A percentile compares a stretch with the other conserved stretches of the same genome.
phyloP scores from a whole-genome alignment of 2,329 filamentous ascomycete genomes.

The Venturia effusa region DNA sequence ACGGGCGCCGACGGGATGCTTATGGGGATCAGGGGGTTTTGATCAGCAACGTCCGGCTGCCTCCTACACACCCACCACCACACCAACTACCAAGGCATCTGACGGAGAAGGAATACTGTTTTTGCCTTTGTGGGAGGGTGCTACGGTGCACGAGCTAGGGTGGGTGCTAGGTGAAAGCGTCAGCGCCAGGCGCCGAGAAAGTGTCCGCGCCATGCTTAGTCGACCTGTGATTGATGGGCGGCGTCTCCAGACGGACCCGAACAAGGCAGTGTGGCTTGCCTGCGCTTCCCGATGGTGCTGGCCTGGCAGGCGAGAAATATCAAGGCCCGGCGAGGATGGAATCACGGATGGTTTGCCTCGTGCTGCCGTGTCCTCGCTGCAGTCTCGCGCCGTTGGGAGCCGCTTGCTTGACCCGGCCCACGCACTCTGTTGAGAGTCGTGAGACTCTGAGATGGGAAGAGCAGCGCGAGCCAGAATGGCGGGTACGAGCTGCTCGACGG shows the following conservation, averaged over 20 bases:
- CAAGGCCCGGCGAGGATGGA: background rate
- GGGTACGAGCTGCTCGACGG: background rate
- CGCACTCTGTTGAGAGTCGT: background rate
- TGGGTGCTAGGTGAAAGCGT: conserved; percentile 3
- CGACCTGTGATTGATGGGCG: background rate
- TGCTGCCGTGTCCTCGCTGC: background rate
- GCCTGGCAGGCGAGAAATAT: background rate
- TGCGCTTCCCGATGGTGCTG: conserved; percentile 3
- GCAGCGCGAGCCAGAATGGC: background rate
- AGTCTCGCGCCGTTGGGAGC: too few species aligned
- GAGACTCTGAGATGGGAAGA: background rate
- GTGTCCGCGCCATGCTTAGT: background rate
- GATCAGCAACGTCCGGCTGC: background rate
- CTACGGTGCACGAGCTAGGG: conserved; percentile 7
- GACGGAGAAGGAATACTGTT: conserved; percentile 2
- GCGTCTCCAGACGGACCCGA: background rate
- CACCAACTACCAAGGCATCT: background rate
- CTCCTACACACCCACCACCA: background rate
- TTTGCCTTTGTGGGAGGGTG: conserved; percentile 6
- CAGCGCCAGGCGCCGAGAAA: conserved; percentile 6
- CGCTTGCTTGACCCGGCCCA: conserved; percentile 1
- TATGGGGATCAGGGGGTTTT: background rate
- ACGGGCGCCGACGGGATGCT: background rate
- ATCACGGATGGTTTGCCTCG: background rate
- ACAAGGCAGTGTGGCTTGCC: background rate